Evolutionary conservation across 352 stramenopile species (phyloP).

Genomic region (Pythium phragmiticola): DNA sequence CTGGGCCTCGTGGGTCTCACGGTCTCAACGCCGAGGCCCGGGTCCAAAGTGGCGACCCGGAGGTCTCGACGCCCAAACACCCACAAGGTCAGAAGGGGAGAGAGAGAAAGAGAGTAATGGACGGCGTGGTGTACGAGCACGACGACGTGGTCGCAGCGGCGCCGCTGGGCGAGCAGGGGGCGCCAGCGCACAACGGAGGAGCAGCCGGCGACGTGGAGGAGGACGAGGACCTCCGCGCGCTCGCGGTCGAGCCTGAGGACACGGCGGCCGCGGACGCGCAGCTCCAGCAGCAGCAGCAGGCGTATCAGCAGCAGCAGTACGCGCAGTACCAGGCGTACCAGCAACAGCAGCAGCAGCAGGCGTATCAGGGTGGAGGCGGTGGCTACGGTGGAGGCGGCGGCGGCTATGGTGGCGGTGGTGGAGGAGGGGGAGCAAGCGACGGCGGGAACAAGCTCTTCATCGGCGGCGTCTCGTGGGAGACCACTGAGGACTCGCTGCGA

Average conservation of each 20-base stretch:
- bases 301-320: slow-evolving; percentile 35
- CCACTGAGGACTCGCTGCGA: slow-evolving; percentile 90
- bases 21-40: neutral
- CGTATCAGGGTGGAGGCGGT: slow-evolving; percentile 31
- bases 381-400: slow-evolving; percentile 20
- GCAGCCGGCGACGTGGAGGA: slow-evolving; percentile 36
- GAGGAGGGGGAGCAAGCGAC: neutral
- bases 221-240: slow-evolving; percentile 66
- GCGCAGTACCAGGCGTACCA: slow-evolving; percentile 40
- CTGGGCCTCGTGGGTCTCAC: slow-evolving; percentile 6
- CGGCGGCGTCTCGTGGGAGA: slow-evolving; percentile 91
- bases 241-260: slow-evolving; percentile 63
- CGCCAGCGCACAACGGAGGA: slow-evolving; percentile 14
- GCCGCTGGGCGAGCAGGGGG: slow-evolving; percentile 10
- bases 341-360: slow-evolving; percentile 36
- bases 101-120: slow-evolving; percentile 34
- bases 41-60: too few species aligned
- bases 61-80: neutral
- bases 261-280: slow-evolving; percentile 22
- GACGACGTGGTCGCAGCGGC: slow-evolving; percentile 45
- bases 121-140: slow-evolving; percentile 79
- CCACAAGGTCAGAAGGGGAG: slow-evolving; percentile 9
- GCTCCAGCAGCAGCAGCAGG: slow-evolving; percentile 22
- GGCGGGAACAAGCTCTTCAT: slow-evolving; percentile 86
- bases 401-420: neutral